Base-by-base conservation (phyloP, 2,329 filamentous ascomycete species). In the Onygenales sp. region DNA sequence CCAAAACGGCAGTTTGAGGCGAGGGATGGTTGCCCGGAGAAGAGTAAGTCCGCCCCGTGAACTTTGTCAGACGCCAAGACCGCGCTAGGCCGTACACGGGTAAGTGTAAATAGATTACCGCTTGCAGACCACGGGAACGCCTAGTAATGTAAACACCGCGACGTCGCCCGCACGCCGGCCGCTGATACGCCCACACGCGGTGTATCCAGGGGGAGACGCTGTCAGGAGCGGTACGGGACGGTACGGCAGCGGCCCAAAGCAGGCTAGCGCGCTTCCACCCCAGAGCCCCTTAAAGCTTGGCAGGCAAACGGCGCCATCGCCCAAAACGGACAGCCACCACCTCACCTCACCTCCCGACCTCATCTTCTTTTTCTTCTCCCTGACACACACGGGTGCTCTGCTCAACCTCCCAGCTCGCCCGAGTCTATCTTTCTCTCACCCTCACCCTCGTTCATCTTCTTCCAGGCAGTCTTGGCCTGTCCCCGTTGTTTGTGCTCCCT, bases 351-450 rank as follows among this genome's bases (percentile, higher is more conserved):
- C 13, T 39, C 46, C 47, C 21, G 41, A 48, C 39, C 55, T 51
- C 45, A 36, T 41, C 42, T 42, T 45, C 47, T 14, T 42, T 1
- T 50, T 50, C 38, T 42, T 31, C 35, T 42, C 21, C 21, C 21
- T 27, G 21, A 27, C 21, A 27, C 21, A 27, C 21, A 27, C 21
- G 21, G 21, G 21, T 27, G 21, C 21, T 14, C 35, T 50, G 17
- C 35, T 49, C 38, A 11, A 41, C 38, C 38, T 50, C 50, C 32
- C 60, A 59, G 59, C 60, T 59, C 60, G 58, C 56, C 55, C 55
- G 57, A 54, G 53, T 53, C 56, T 56, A 55, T 58, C 59, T 52
- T 57, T 52, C 44, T 54, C 42, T 46, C 35, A 51, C 49, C 54
- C 52, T 57, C 50, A 51, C 31, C 44, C 50, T 57, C 55, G 4